Evolutionary conservation across 331 rosid genomes (phyloP), one percentile per base, ranked within the genome.

Genomic region (Malus hybrid): DNA sequence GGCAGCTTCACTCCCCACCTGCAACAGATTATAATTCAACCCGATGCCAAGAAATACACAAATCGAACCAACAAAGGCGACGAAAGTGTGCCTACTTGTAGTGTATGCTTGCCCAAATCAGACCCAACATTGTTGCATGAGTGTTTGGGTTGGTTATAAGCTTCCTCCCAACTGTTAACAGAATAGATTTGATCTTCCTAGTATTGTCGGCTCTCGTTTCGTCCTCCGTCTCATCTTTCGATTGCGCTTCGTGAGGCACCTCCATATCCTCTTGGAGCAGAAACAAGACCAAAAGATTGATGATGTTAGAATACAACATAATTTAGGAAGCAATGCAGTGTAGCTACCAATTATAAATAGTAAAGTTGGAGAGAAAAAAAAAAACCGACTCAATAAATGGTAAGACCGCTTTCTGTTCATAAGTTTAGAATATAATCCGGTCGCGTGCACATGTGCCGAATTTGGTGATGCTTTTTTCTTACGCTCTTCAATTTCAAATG

Each of bases 1-100:
- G 97, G 96, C 89, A 94, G 54, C 72, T 88, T 75, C 76, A 89
- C 88, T 73, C 79, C 86, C 97, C 93, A 92, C 83, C 99, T 94
- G 89, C 71, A 81, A 83, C 50, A 44, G 50, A 44, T 44, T 44
- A 44, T 44, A 44, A 44, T 44, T 44, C 50, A 44, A 44, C 50
- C 50, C 50, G 50, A 11, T 42, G 48, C 14, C 48, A 42, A 42
- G 15, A 10, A 44, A 44, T 3, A 11, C 50, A 44, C 50, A 44
- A 44, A 44, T 3, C 50, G 13, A 59, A 59, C 8, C n/a, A 54
- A 54, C 62, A n/a, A 31, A 33, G 59, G 50, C 36, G 29, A 29
- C 48, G 65, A 69, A 50, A 13, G 24, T 60, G 28, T 72, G 20
- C 34, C 22, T 78, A 88, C 98, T 82, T 94, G 90, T 81, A 94